Conservation (phyloP, 805 yeast genomes). For the Pichia occidentalis region DNA sequence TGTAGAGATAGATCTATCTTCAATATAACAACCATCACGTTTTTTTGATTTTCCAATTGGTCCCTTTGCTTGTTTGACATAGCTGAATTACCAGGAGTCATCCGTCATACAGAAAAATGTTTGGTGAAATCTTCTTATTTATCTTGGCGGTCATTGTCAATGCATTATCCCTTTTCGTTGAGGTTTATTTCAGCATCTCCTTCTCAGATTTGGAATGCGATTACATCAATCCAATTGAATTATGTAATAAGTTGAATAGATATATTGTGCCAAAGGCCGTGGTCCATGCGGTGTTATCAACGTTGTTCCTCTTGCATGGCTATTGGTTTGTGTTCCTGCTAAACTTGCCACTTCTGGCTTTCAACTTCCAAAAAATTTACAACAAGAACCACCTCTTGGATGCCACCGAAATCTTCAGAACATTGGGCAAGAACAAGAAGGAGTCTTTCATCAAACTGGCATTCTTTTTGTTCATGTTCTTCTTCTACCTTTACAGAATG, state of each 20-base stretch:
- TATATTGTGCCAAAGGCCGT: conserved; percentile 87
- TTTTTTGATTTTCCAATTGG: not conserved
- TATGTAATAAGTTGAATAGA: conserved; percentile 87
- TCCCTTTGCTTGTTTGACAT: too few relatives aligned
- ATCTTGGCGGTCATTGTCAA: conserved; percentile 76
- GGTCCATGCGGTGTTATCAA: conserved; percentile 65
- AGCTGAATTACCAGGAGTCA: too few relatives aligned
- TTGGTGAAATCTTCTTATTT: conserved; percentile 44
- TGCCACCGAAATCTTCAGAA: conserved; percentile 96
- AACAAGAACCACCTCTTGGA: conserved; percentile 81
- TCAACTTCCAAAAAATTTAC: conserved; percentile 72
- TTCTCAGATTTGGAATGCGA: conserved; percentile 94
- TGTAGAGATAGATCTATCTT: not conserved
- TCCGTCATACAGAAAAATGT: conserved; percentile 16
- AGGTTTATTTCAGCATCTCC: conserved; percentile 92
- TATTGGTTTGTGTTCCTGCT: conserved; percentile 86
- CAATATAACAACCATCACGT: not conserved
- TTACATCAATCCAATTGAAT: conserved; percentile 94
- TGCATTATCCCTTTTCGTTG: conserved; percentile 82
- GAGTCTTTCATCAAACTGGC: conserved; percentile 88
- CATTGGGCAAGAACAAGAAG: conserved; percentile 85
- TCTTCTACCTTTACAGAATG: conserved; percentile 94
- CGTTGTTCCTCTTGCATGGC: conserved; percentile 74
- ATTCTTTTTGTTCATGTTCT: conserved; percentile 85
- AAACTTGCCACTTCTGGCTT: conserved; percentile 78